Base-by-base conservation (phyloP, 305 asterid genomes). In the Plantago lanceolata region DNA sequence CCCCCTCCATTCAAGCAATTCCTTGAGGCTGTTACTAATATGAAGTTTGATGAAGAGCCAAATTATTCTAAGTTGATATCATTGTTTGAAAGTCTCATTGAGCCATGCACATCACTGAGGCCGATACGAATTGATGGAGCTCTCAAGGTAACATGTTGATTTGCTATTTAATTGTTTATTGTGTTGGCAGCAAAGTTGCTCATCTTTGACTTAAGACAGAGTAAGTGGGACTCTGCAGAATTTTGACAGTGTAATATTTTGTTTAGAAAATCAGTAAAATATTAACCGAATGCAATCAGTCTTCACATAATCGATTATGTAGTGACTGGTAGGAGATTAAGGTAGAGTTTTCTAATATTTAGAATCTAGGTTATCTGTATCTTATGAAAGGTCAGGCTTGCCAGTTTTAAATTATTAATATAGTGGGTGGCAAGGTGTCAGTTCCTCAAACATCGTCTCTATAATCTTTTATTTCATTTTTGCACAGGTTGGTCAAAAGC, bases 91-190 rank as follows among this genome's bases (percentile, higher is more conserved):
- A 78, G 85, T 79, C 93, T 90, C 56, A 90, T 90, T 64, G 97
- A 88, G 69, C 96, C 96, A 59, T 81, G 87, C 81, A 81, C 79
- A 1, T 74, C 89, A 11, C 68, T 85, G 55, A 78, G 97, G 69
- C 96, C 91, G 17, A 90, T 90, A 74, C 82, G 97, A 84, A 90
- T 90, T 70, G 97, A 90, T 79, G 97, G 95, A 73, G 97, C 97
- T 73, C 87, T 90, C 62, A 90, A 90, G 96, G 96, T 88, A 76
- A 48, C 53, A 19, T 69, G 15, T 16, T 19, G 26, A 59, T 17
- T 51, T 28, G 51, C 31, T 28, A 1, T 24, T 19, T 15, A 11
- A 37, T 29, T 29, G 11, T 60, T 56, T 6, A 58, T 37, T 72
- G 57, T 62, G 17, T 57, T 45, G 17, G 18, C 64, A 24, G 28